A percentile compares a stretch with the other conserved stretches of the same genome.
These are phyloP conservation scores for Diversispora epigaea DNA, from an alignment of 192 early-diverging fungal genomes.

Conservation along the genomic window DNA sequence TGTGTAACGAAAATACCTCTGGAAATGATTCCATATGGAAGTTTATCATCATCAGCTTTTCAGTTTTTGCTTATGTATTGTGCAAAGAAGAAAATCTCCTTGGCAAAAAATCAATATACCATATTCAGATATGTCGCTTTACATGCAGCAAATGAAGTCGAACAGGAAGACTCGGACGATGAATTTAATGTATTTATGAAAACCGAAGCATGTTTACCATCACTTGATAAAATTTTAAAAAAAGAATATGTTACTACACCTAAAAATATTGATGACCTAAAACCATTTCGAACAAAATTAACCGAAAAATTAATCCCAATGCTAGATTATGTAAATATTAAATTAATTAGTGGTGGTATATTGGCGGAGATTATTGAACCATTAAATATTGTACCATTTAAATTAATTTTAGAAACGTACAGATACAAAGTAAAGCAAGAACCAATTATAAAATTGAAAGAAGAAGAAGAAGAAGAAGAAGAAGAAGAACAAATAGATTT, in stretches of 20 bases:
- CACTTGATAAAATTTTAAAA: neutral
- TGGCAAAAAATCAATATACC: neutral
- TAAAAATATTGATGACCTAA: neutral
- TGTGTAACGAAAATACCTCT: neutral
- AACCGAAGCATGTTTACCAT: no score
- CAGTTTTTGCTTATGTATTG: neutral
- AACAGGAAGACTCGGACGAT: no score
- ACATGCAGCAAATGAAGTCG: no score
- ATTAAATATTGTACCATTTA: neutral
- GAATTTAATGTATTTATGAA: no score
- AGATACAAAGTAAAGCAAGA: neutral
- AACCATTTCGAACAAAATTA: neutral
- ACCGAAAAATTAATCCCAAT: neutral
- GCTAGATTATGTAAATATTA: neutral
- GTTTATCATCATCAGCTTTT: neutral
- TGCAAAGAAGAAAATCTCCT: neutral
- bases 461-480: no score
- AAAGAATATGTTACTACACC: neutral
- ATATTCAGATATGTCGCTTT: neutral
- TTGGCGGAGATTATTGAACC: constrained; percentile 7
- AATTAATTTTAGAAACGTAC: neutral
- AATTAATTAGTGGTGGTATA: neutral
- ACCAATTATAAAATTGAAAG: no score
- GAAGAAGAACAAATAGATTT: neutral
- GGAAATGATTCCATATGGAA: neutral